These are phyloP conservation scores for Kodamaea derodonti DNA, from an alignment of 1,139 yeast genomes.

Conservation along the genomic window DNA sequence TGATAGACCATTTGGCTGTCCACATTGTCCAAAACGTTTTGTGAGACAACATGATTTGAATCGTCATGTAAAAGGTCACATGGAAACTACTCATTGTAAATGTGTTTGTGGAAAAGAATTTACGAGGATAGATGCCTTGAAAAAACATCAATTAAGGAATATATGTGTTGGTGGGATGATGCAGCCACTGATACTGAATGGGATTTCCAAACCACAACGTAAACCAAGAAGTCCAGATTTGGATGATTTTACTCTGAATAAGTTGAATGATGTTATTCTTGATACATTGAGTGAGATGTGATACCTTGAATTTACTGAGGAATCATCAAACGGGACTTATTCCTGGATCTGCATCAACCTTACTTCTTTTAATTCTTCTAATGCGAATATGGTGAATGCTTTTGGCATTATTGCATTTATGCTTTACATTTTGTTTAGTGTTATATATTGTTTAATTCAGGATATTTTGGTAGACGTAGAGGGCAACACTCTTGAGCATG, in stretches of 20 bases:
- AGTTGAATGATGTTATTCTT: conserved; percentile 16
- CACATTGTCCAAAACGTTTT: conserved; percentile 63
- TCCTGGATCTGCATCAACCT: neutral
- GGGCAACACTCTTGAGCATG: too few species aligned
- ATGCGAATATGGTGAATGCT: too few species aligned
- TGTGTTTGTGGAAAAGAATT: conserved; percentile 94
- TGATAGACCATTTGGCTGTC: conserved; percentile 79
- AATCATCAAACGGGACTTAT: too few species aligned
- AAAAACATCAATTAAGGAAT: conserved; percentile 73
- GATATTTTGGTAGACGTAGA: too few species aligned
- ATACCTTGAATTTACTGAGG: too few species aligned
- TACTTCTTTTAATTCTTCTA: neutral
- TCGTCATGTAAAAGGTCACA: conserved; percentile 86
- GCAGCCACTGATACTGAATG: conserved; percentile 19
- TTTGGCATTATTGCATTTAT: too few species aligned
- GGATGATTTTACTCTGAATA: conserved; percentile 19
- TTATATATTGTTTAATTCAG: neutral
- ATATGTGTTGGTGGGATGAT: conserved; percentile 69
- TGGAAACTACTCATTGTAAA: conserved; percentile 60
- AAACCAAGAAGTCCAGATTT: conserved; percentile 14
- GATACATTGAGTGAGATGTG: too few species aligned
- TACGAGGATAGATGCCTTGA: conserved; percentile 83
- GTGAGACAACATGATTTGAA: conserved; percentile 91
- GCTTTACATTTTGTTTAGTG: neutral
- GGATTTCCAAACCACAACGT: conserved; percentile 28